These are phyloP conservation scores for Kwoniella sp. DNA, from an alignment of 768 basidiomycete genomes.

Conservation along the genomic window DNA sequence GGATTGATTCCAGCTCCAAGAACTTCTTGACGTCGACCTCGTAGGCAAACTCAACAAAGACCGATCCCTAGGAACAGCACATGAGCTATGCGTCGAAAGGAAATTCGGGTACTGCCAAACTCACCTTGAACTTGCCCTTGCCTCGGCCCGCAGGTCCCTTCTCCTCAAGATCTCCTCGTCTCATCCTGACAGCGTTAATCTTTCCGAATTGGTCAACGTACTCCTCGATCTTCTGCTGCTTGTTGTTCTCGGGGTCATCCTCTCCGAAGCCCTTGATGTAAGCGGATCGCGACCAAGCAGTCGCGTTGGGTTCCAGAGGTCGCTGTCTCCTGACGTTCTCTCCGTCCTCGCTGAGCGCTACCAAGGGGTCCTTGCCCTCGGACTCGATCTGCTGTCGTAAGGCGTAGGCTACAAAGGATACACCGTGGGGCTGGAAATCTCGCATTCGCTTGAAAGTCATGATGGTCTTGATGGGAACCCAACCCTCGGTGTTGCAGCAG, in stretches of 20 bases:
- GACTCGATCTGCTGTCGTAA: slow-evolving; percentile 58
- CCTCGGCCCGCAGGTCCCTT: slow-evolving; percentile 37
- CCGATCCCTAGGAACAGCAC: slow-evolving; percentile 67
- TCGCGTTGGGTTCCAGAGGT: slow-evolving; percentile 71
- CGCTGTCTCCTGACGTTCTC: slow-evolving; percentile 73
- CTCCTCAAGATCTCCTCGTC: slow-evolving; percentile 68
- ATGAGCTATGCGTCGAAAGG: slow-evolving; percentile 7
- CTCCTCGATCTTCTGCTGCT: slow-evolving; percentile 74
- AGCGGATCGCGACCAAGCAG: slow-evolving; percentile 77
- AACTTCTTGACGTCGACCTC: slow-evolving; percentile 71
- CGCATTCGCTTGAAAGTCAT: slow-evolving; percentile 95
- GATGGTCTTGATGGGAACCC: slow-evolving; percentile 84
- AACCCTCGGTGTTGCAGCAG: slow-evolving; percentile 73
- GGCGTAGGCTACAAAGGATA: slow-evolving; percentile 71
- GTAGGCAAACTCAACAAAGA: slow-evolving; percentile 87
- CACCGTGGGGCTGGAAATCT: slow-evolving; percentile 65
- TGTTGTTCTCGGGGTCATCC: slow-evolving; percentile 62
- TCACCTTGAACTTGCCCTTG: slow-evolving; percentile 80
- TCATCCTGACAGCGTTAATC: slow-evolving; percentile 82
- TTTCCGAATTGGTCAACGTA: slow-evolving; percentile 78
- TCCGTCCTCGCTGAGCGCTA: slow-evolving; percentile 75
- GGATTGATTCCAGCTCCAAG: slow-evolving; percentile 78
- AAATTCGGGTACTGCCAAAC: slow-evolving; percentile 26
- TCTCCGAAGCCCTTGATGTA: slow-evolving; percentile 92
- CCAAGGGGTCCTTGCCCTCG: slow-evolving; percentile 57